phyloP scores from a whole-genome alignment of 2,329 filamentous ascomycete species.

The Colletotrichum sp. region DNA sequence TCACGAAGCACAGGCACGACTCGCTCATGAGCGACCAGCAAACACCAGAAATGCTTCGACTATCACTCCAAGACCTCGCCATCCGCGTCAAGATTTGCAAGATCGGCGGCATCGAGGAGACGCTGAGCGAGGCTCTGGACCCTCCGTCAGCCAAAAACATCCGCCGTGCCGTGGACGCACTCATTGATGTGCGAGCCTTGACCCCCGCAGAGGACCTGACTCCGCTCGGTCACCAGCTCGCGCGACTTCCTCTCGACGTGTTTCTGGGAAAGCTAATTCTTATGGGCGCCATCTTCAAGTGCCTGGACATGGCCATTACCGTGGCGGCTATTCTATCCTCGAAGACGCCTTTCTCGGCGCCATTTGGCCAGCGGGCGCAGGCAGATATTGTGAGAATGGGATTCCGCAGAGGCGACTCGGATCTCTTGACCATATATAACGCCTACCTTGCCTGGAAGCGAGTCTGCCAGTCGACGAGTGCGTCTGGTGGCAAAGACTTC shows the following conservation, averaged over 20 bases:
- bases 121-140: slow-evolving; percentile 85
- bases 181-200: slow-evolving; percentile 91
- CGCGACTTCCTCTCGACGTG: slow-evolving; percentile 88
- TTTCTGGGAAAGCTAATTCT: slow-evolving; percentile 94
- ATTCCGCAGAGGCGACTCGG: slow-evolving; percentile 88
- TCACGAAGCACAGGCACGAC: slow-evolving; percentile 89
- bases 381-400: slow-evolving; percentile 79
- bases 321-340: slow-evolving; percentile 92
- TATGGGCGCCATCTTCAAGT: slow-evolving; percentile 85
- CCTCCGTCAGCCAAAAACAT: slow-evolving; percentile 93
- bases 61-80: slow-evolving; percentile 93
- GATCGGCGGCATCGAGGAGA: slow-evolving; percentile 90
- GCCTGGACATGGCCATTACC: slow-evolving; percentile 88
- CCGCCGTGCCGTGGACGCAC: slow-evolving; percentile 86
- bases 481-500: slow-evolving; percentile 71
- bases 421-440: slow-evolving; percentile 91
- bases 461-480: slow-evolving; percentile 70
- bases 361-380: slow-evolving; percentile 82
- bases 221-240: slow-evolving; percentile 83
- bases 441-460: slow-evolving; percentile 90
- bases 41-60: slow-evolving; percentile 92
- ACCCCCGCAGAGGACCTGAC: slow-evolving; percentile 85
- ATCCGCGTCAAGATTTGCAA: slow-evolving; percentile 98
- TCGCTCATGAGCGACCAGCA: slow-evolving; percentile 87
- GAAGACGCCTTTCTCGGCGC: slow-evolving; percentile 90